Evolutionary conservation across 106 monocot genomes (phyloP).

Genomic region (Xerophyta viscosa): DNA sequence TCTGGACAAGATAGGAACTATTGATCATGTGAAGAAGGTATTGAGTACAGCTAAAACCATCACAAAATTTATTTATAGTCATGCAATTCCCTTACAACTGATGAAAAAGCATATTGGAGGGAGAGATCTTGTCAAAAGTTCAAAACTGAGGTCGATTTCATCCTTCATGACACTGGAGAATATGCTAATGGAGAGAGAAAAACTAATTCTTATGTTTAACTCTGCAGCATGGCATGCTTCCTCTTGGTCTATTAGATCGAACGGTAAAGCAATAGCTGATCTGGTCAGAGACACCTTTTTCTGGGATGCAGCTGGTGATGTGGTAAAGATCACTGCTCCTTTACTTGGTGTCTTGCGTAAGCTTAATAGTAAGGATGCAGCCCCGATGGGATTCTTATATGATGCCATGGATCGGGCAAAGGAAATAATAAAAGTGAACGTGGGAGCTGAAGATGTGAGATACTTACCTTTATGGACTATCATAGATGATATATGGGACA

Average conservation of each 20-base stretch:
- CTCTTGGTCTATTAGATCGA: slow-evolving; percentile 32
- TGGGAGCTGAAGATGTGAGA: slow-evolving; percentile 35
- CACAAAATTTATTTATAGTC: slow-evolving; percentile 56
- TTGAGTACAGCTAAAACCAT: slow-evolving; percentile 39
- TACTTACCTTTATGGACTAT: slow-evolving; percentile 40
- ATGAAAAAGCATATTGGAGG: slow-evolving; percentile 37
- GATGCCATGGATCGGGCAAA: slow-evolving; percentile 78
- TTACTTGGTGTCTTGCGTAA: slow-evolving; percentile 36
- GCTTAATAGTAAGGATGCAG: slow-evolving; percentile 27
- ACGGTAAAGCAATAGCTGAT: slow-evolving; percentile 27
- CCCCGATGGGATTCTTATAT: slow-evolving; percentile 65
- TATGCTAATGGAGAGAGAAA: slow-evolving; percentile 47
- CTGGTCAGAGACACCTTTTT: slow-evolving; percentile 38
- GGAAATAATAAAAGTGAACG: slow-evolving; percentile 40
- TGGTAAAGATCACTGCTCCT: slow-evolving; percentile 49
- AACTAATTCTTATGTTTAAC: slow-evolving; percentile 46
- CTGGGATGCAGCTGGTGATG: slow-evolving; percentile 49
- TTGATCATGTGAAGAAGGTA: slow-evolving; percentile 41
- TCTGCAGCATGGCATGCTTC: slow-evolving; percentile 37
- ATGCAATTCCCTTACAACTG: slow-evolving; percentile 34
- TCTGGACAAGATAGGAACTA: slow-evolving; percentile 43
- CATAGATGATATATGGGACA: slow-evolving; percentile 74
- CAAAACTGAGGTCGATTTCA: slow-evolving; percentile 37
- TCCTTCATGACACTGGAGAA: slow-evolving; percentile 48
- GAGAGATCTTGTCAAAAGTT: slow-evolving; percentile 28